phyloP scores from a whole-genome alignment of 2,329 filamentous ascomycete species.

The Aspergillus amoenus region DNA sequence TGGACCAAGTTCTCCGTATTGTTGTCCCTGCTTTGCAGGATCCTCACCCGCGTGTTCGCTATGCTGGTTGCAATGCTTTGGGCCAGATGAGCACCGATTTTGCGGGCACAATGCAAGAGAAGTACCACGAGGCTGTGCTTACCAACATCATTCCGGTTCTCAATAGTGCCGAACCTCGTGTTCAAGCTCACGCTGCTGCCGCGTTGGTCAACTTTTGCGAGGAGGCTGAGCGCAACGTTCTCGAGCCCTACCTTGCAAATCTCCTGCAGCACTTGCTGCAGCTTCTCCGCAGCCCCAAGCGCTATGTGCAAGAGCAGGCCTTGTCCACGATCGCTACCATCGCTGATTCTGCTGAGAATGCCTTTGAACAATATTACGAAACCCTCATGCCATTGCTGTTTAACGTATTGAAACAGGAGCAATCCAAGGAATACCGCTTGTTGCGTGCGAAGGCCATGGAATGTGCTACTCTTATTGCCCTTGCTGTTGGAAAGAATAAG shows the following conservation, averaged over 20 bases:
- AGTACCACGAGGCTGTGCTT: slow-evolving; percentile 84
- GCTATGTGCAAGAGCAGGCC: slow-evolving; percentile 96
- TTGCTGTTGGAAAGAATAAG: slow-evolving; percentile 90
- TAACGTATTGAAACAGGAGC: slow-evolving; percentile 82
- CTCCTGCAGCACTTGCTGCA: slow-evolving; percentile 82
- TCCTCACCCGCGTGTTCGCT: slow-evolving; percentile 88
- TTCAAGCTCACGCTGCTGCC: slow-evolving; percentile 96
- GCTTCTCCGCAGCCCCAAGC: slow-evolving; percentile 85
- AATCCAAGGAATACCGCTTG: slow-evolving; percentile 88
- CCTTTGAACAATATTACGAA: slow-evolving; percentile 93
- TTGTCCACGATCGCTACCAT: slow-evolving; percentile 97
- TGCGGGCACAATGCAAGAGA: slow-evolving; percentile 94
- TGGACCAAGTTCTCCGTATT: slow-evolving; percentile 89
- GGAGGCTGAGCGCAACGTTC: slow-evolving; percentile 86
- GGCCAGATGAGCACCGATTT: slow-evolving; percentile 99
- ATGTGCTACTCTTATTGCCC: slow-evolving; percentile 88
- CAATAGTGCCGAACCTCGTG: slow-evolving; percentile 83
- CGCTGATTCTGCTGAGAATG: slow-evolving; percentile 94
- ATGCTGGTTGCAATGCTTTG: slow-evolving; percentile 97
- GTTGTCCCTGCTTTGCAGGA: slow-evolving; percentile 92
- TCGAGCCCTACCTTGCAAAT: slow-evolving; percentile 91
- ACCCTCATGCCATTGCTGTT: slow-evolving; percentile 94
- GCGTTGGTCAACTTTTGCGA: slow-evolving; percentile 99
- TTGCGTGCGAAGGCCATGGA: slow-evolving; percentile 98
- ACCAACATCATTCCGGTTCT: slow-evolving; percentile 91